phyloP scores from a whole-genome alignment of 345 rosid species.

The Eucalyptus pauciflora region DNA sequence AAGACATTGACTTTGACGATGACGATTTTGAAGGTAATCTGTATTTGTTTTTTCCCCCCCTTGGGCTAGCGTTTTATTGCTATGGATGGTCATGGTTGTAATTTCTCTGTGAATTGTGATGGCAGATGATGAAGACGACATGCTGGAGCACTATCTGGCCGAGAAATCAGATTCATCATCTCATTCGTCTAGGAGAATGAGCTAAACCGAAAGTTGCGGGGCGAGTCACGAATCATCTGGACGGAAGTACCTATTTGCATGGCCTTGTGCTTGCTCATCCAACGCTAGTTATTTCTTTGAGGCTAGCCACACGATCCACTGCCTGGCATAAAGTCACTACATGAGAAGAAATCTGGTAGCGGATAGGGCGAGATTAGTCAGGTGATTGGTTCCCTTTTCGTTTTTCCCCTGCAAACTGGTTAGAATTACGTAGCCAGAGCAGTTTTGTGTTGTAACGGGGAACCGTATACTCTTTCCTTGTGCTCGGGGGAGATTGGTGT shows the following conservation, averaged over 20 bases:
- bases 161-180: conserved; percentile 68
- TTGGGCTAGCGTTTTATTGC: not conserved
- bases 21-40: conserved; percentile 84
- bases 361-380: not conserved
- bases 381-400: not conserved
- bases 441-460: not conserved
- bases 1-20: conserved; percentile 80
- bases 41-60: not conserved
- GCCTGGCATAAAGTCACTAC: not conserved
- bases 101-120: not conserved
- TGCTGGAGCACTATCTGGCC: conserved; percentile 90
- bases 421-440: not conserved
- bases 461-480: not conserved
- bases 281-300: not conserved
- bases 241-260: not conserved
- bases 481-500: not conserved
- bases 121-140: conserved; percentile 88
- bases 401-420: not conserved
- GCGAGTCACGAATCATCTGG: not conserved
- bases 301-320: not conserved
- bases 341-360: not conserved
- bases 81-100: not conserved
- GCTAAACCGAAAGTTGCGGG: not conserved
- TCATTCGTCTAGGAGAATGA: conserved; percentile 41
- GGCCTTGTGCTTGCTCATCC: not conserved